Base-by-base conservation (phyloP, 352 stramenopile species). In the Globisporangium parvum region DNA sequence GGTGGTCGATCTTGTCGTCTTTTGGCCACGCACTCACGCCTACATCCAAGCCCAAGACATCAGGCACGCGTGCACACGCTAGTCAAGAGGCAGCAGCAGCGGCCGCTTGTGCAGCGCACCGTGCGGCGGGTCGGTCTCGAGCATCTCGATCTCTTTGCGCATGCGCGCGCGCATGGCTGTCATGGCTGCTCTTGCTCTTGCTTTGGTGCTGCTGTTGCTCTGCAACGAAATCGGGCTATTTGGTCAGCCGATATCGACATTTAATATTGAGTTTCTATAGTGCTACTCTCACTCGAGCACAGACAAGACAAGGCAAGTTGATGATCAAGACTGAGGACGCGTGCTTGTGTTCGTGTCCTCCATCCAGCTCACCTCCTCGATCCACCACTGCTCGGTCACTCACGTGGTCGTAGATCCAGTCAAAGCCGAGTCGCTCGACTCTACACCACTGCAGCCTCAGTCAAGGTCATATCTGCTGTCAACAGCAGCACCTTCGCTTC, bases 141-240 rank as follows among this genome's bases (percentile, higher is more conserved):
- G 75, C 80, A 93, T 93, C 61, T 82, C 76, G 53, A 93, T 77
- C 63, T 93, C 82, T 65, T 88, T 88, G 46, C 77, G 76, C 82
- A 91, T 93, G 8, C 82, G 76, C 39, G 77, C 74, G 28, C 77
- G 76, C 82, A 93, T 93, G 15, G 81, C 72, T 20, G 70, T 69
- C 82, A 91, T 90, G 18, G 47, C 40, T 31, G 20, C 44, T 31
- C 26, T 31, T 31, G 26, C 26, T 31, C 31, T 37, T 37, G 31
- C 31, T 37, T 37, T 37, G n/a, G n/a, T 12, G 31, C 9, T 9
- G 9, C 9, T 37, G 31, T 37, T 37, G 31, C 6, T n/a, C n/a
- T n/a, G n/a, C n/a, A n/a, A n/a, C n/a, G n/a, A n/a, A n/a, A n/a
- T n/a, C n/a, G n/a, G n/a, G n/a, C n/a, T n/a, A n/a, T n/a, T n/a